Evolutionary conservation across 257 asterid species (phyloP).

Genomic region (Solanum okadae): DNA sequence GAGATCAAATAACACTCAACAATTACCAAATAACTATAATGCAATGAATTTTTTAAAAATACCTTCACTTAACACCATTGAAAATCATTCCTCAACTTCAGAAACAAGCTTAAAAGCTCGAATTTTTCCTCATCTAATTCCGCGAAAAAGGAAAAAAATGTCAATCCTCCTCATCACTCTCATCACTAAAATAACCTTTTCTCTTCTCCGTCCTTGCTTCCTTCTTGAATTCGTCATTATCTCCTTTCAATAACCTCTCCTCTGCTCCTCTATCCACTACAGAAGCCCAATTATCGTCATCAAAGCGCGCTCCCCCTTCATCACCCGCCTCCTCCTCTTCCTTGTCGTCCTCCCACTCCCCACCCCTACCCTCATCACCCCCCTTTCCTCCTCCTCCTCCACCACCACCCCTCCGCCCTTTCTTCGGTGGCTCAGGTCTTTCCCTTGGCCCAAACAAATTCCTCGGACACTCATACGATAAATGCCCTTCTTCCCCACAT

Average conservation of each 20-base stretch:
- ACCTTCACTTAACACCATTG: background rate
- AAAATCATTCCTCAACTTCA: background rate
- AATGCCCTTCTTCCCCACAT: slow-evolving; percentile 90
- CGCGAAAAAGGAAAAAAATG: background rate
- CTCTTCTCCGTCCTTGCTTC: slow-evolving; percentile 50
- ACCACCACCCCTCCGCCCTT: slow-evolving; percentile 38
- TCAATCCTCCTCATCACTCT: slow-evolving; percentile 83
- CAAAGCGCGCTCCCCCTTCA: slow-evolving; percentile 36
- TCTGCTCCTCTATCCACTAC: slow-evolving; percentile 71
- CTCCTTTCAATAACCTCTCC: slow-evolving; percentile 47
- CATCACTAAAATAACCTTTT: slow-evolving; percentile 88
- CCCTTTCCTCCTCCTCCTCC: background rate
- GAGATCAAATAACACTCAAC: background rate
- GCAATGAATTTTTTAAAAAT: background rate
- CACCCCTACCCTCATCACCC: slow-evolving; percentile 4
- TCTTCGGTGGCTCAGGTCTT: slow-evolving; percentile 64
- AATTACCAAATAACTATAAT: background rate
- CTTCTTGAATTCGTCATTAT: slow-evolving; percentile 19
- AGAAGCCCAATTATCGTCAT: slow-evolving; percentile 87
- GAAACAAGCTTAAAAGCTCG: background rate
- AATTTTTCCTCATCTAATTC: background rate
- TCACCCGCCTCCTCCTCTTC: slow-evolving; percentile 39
- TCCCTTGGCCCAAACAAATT: slow-evolving; percentile 77
- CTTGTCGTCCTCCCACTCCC: slow-evolving; percentile 31
- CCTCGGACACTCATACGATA: slow-evolving; percentile 85